Conservation (phyloP, 768 basidiomycete genomes). For the Grammothele lineata region DNA sequence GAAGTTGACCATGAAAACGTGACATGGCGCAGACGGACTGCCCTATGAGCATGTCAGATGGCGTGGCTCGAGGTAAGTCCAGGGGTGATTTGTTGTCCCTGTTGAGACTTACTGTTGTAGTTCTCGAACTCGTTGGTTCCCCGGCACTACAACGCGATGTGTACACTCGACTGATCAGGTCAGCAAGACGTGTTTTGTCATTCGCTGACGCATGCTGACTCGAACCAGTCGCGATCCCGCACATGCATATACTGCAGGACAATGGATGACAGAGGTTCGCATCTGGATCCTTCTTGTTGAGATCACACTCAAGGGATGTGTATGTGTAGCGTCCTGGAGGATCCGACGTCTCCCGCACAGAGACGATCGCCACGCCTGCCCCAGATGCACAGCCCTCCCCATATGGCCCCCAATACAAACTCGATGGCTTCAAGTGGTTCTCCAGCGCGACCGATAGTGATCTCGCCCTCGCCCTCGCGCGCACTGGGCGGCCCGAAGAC, state of each 20-base stretch:
- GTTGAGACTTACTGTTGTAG: too few species aligned
- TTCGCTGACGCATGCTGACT: not conserved
- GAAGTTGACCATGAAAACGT: too few species aligned
- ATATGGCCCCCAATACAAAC: slow-evolving; percentile 48
- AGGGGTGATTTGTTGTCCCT: not conserved
- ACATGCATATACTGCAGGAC: slow-evolving; percentile 65
- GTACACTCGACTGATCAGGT: slow-evolving; percentile 61
- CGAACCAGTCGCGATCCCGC: slow-evolving; percentile 53
- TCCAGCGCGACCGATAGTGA: slow-evolving; percentile 79
- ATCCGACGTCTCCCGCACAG: slow-evolving; percentile 71
- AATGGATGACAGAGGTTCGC: slow-evolving; percentile 79
- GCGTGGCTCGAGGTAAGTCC: slow-evolving; percentile 52
- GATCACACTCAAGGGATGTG: too few species aligned
- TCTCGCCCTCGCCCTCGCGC: slow-evolving; percentile 66
- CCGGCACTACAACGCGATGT: slow-evolving; percentile 54
- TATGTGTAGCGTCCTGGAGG: slow-evolving; percentile 58
- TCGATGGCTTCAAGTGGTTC: slow-evolving; percentile 82
- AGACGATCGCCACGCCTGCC: slow-evolving; percentile 51
- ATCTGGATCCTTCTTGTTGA: too few species aligned
- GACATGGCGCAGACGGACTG: slow-evolving; percentile 72
- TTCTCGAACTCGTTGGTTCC: slow-evolving; percentile 64
- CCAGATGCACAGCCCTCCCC: slow-evolving; percentile 24
- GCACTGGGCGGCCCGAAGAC: slow-evolving; percentile 50
- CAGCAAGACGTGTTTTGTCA: not conserved
- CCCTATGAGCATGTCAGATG: slow-evolving; percentile 79